phyloP scores from a whole-genome alignment of 306 rosid genomes.

The Ormosia semicastrata region DNA sequence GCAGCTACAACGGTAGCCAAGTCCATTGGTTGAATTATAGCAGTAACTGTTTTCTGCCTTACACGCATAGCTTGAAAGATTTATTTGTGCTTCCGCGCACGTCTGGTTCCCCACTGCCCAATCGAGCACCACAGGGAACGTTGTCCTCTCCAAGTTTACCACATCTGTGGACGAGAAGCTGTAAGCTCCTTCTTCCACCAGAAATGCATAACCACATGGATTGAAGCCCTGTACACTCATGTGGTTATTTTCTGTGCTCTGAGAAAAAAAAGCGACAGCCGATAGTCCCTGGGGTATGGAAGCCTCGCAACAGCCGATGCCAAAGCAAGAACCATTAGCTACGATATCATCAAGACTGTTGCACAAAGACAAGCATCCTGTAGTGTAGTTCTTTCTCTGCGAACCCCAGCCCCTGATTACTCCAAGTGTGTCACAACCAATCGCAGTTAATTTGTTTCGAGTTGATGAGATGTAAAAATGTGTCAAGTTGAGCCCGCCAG shows the following conservation, averaged over 20 bases:
- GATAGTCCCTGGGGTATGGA: constrained; percentile 7
- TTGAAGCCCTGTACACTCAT: background rate
- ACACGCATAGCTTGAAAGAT: background rate
- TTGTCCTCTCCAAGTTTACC: background rate
- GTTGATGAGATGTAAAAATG: too few species aligned
- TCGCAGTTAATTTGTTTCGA: too few species aligned
- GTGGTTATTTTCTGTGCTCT: background rate
- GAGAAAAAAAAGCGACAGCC: too few species aligned
- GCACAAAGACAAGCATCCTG: too few species aligned
- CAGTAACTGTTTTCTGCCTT: background rate
- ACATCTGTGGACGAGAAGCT: background rate
- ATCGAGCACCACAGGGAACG: background rate
- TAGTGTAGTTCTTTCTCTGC: too few species aligned
- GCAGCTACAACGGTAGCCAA: constrained; percentile 39
- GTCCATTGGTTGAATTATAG: background rate
- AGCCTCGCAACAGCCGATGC: constrained; percentile 33
- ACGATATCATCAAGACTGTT: too few species aligned
- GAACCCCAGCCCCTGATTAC: too few species aligned
- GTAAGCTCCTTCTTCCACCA: constrained; percentile 1
- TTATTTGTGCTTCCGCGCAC: background rate
- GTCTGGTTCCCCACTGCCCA: constrained; percentile 32
- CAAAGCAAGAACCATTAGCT: too few species aligned
- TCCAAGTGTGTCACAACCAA: too few species aligned
- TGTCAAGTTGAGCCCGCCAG: too few species aligned
- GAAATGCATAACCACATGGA: constrained; percentile 36